Base-by-base conservation (phyloP, 2,329 filamentous ascomycete genomes). In the Botryotinia calthae region DNA sequence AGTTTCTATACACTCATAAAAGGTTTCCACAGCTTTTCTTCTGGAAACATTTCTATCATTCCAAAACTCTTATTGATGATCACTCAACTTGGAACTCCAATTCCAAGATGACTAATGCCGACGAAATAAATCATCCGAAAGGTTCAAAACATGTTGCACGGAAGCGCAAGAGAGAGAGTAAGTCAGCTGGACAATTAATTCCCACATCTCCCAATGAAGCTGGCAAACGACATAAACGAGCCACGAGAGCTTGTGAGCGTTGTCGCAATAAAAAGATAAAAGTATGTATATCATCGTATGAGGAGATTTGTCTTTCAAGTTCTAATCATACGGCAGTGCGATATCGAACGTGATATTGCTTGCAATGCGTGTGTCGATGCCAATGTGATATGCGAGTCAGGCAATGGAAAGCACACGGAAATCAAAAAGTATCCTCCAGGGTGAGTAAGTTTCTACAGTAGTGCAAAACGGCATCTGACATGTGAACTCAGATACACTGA, bases 231-330 rank as follows among this genome's bases (percentile, higher is more conserved):
- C 40, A 68, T 31, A 68, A 68, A 68, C 37, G 65, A 28, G 65
- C 65, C 8, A 68, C 65, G 34, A 56, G 65, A 68, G 65, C 65
- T 56, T 68, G 65, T 58, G 65, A 68, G 48, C 65, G 65, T 20
- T 68, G 65, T 68, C 65, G 65, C n/a, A 68, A 68, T 18, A 68
- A 68, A 34, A 68, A 68, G 65, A 68, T 68, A 14, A 68, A 68
- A 56, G 65, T 68, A 56, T 22, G 65, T 31, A 42, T 7, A 54
- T 42, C 1, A 56, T 28, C 20, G 20, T 14, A 68, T 58, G n/a
- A 56, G 7, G 40, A 25, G 9, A 25, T 42, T 9, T 8, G 22
- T 2, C 25, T 22, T 31, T 37, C 34, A 31, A 31, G 10, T 42
- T 68, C 65, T 68, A 68, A 68, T 68, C 28, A 10, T 56, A 25